phyloP scores from a whole-genome alignment of 176 grass and related monocot species.

The Juncus inflexus region DNA sequence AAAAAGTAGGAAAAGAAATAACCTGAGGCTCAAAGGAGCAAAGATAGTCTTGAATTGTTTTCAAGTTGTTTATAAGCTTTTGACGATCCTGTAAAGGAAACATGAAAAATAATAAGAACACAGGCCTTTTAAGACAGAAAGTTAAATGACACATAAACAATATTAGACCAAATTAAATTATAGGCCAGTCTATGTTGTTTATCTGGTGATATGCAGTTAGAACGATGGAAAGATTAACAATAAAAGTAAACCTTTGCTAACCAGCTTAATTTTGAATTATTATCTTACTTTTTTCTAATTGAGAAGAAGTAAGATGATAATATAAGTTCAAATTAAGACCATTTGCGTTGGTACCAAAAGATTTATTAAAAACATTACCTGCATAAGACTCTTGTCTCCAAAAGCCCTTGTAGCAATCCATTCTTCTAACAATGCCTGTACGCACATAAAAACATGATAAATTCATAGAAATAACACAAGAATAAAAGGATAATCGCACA shows the following conservation, averaged over 20 bases:
- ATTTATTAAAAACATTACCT: conserved; percentile 37
- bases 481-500: not conserved
- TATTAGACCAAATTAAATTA: no score
- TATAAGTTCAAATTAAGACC: no score
- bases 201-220: no score
- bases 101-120: conserved; percentile 9
- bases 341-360: no score
- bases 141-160: no score
- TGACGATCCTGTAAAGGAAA: conserved; percentile 53
- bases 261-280: no score
- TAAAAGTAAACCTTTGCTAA: no score
- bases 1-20: conserved; percentile 21
- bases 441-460: conserved; percentile 21
- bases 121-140: not conserved
- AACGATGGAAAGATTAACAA: no score
- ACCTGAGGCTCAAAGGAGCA: conserved; percentile 93
- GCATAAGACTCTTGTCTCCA: conserved; percentile 60
- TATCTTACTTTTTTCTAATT: no score
- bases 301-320: no score
- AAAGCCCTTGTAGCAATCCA: conserved; percentile 85
- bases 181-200: no score
- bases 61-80: conserved; percentile 88
- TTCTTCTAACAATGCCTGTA: conserved; percentile 94
- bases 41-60: conserved; percentile 94
- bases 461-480: not conserved